Evolutionary conservation across 148 eudicot species (phyloP), one percentile per base, ranked within the genome.

Genomic region (Rhododendron griersonianum): DNA sequence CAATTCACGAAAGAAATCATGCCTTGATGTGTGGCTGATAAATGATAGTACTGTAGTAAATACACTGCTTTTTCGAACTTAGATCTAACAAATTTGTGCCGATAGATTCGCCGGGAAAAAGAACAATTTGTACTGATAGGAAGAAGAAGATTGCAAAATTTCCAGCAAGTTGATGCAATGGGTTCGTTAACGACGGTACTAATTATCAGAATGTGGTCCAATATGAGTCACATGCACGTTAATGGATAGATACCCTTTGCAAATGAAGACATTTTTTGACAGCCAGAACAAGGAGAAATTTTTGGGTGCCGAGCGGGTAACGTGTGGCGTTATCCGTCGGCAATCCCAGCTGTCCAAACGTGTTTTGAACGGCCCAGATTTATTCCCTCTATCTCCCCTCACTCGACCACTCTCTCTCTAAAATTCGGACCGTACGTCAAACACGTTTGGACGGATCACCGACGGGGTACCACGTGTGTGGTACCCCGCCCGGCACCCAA

Each of bases 161-260:
- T 67, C 33, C 74, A 25, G 14, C 35, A 3, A 3, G 33, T 67
- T 10, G 74, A 25, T 67, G 74, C 14, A 71, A 13, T 13, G 19
- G 14, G 39, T 30, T 71, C 15, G 76, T 30, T 14, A 75, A 28
- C 11, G 35, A 67, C 0, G 13, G 30, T 11, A 30, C 41, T 30
- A 71, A 71, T 71, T 71, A 71, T 71, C 76, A 30, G 76, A 71
- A 71, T 30, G 76, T 71, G 76, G 76, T 71, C 76, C 76, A 39
- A 5, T 39, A 71, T 71, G 76, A 71, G 76, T 71, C 76, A 71
- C 76, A 71, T 71, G 76, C 76, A 71, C 15, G 76, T 5, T 28
- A 30, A 71, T 15, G 21, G 39, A 33, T 30, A 14, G 76, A 13
- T 14, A 14, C 30, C 21, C 5, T 30, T 71, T 10, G 41, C 76